Base-by-base conservation (phyloP, 805 yeast genomes). In the Kodamaea fukazawae region DNA sequence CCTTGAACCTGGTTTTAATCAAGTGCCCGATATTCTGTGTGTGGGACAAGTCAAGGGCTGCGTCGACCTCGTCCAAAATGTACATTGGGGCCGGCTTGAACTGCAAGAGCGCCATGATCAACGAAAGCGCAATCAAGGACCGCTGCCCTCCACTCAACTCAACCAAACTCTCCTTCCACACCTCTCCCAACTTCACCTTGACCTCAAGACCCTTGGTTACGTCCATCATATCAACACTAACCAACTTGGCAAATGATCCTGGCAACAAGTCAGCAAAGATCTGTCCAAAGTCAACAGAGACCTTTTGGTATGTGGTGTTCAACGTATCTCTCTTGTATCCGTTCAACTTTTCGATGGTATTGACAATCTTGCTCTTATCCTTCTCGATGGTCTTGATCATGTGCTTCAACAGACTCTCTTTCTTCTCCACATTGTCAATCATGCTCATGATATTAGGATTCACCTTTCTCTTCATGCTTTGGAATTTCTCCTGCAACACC, bases 81-180 rank as follows among this genome's bases (percentile, higher is more conserved):
- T 93, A 93, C 96, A 93, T 86, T 6, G 99, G 99, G 1, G 99
- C 99, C 4, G 99, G 99, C 60, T 89, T 87, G 70, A 86, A 91
- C 60, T 89, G 96, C 36, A 93, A 69, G 45, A 93, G 70, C 0
- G 98, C 96, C 79, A 91, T 76, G 51, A 93, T 93, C 51, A 91
- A 70, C 3, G 98, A 86, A 41, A 93, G 67, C 0, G 99, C 99
- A 47, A 91, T 86, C 47, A 95, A 75, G 1, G 98, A 93, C 50
- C 98, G 67, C 61, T 93, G 99, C 13, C 99, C 99, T 41, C 99
- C 99, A 5, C 96, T 86, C 32, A 93, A 71, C 63, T 93, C 99
- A 8, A 89, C 95, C 45, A 93, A 73, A 54, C 96, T 85, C 51
- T 90, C 96, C 57, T 91, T 93, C 99, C 99, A 93, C 4, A 91